Conservation (phyloP, 331 rosid species). For the Stylosanthes scabra region DNA sequence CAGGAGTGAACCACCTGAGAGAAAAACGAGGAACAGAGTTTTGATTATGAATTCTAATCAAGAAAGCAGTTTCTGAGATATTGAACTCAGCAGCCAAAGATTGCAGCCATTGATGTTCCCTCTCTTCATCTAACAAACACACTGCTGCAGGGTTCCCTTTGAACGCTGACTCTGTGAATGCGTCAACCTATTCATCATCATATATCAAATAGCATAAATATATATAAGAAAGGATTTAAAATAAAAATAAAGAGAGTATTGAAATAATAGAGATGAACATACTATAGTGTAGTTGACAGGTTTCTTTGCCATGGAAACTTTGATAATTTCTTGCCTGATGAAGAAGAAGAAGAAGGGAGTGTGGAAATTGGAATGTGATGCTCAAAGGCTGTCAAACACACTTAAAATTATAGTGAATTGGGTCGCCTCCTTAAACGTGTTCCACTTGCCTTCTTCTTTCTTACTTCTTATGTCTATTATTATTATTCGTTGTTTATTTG, state of each 20-base stretch:
- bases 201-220: too few species aligned
- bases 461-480: too few species aligned
- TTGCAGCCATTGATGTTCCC: slow-evolving; percentile 66
- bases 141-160: slow-evolving; percentile 86
- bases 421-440: not conserved
- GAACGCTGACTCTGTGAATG: slow-evolving; percentile 70
- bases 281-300: slow-evolving; percentile 64
- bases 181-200: slow-evolving; percentile 57
- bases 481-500: too few species aligned
- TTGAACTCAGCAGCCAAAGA: slow-evolving; percentile 72
- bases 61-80: slow-evolving; percentile 54
- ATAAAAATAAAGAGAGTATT: too few species aligned
- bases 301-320: slow-evolving; percentile 44
- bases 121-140: slow-evolving; percentile 61
- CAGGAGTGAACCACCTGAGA: slow-evolving; percentile 83
- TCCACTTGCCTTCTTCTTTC: too few species aligned
- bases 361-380: not conserved
- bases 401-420: too few species aligned
- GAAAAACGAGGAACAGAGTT: slow-evolving; percentile 49
- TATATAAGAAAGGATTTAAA: too few species aligned
- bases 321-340: not conserved
- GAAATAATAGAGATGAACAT: not conserved
- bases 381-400: too few species aligned
- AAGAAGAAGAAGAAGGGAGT: not conserved
- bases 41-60: slow-evolving; percentile 42